phyloP scores from a whole-genome alignment of 352 stramenopile species.

The Phytopythium ostracodes region DNA sequence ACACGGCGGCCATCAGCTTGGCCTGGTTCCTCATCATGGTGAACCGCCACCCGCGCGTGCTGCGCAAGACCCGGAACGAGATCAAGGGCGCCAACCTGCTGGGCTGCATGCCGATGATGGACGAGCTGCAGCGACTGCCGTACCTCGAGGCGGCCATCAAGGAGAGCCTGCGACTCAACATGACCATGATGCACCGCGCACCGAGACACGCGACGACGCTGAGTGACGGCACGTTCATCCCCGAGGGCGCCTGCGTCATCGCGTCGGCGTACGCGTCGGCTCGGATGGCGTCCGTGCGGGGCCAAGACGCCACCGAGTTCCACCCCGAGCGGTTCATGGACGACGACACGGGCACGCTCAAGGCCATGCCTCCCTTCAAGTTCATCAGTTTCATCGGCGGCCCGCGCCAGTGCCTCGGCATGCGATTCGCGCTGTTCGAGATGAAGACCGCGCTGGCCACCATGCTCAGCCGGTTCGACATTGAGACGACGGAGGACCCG shows the following conservation, averaged over 20 bases:
- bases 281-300: too few species aligned
- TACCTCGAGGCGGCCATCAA: constrained; percentile 63
- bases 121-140: constrained; percentile 41
- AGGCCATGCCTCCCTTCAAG: constrained; percentile 36
- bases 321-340: constrained; percentile 29
- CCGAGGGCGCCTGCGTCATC: constrained; percentile 9
- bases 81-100: constrained; percentile 18
- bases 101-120: constrained; percentile 20
- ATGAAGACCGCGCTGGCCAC: constrained; percentile 38
- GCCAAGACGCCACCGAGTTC: too few species aligned
- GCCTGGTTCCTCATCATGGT: too few species aligned
- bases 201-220: constrained; percentile 44
- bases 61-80: constrained; percentile 34
- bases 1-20: too few species aligned
- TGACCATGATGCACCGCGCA: constrained; percentile 35
- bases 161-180: constrained; percentile 64
- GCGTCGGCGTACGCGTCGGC: too few species aligned
- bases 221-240: constrained; percentile 42
- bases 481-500: constrained; percentile 16
- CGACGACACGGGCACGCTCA: constrained; percentile 18
- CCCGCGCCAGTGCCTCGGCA: constrained; percentile 30
- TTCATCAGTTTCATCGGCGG: constrained; percentile 55
- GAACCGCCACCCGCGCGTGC: constrained; percentile 12
- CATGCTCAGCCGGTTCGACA: constrained; percentile 37
- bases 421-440: constrained; percentile 42